A percentile compares a stretch with the other conserved stretches of the same genome.
These are phyloP conservation scores for Alternaria alternata DNA, from an alignment of 2,329 filamentous ascomycete species.

Conservation along the genomic window DNA sequence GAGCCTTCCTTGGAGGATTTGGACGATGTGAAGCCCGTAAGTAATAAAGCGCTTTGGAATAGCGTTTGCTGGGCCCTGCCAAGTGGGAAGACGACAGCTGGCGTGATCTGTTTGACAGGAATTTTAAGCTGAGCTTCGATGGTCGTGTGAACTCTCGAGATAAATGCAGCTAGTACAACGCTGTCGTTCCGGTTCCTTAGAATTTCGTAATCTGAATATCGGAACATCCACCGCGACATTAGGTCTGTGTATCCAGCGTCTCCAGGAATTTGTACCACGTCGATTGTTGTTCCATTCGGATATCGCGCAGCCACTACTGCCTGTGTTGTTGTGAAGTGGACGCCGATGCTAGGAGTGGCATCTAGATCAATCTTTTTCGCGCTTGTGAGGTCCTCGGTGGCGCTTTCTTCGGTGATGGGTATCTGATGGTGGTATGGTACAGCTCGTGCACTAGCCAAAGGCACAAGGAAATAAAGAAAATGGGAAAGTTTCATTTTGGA, in stretches of 20 bases:
- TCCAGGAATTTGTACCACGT: slow-evolving; percentile 33
- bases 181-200: slow-evolving; percentile 24
- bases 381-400: not conserved
- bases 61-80: slow-evolving; percentile 18
- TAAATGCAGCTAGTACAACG: slow-evolving; percentile 26
- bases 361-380: slow-evolving; percentile 2
- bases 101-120: slow-evolving; percentile 23
- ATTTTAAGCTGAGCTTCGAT: slow-evolving; percentile 25
- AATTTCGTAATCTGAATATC: slow-evolving; percentile 7
- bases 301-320: slow-evolving; percentile 35
- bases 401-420: slow-evolving; percentile 2
- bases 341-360: slow-evolving; percentile 26
- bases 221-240: slow-evolving; percentile 33
- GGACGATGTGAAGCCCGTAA: slow-evolving; percentile 21
- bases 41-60: slow-evolving; percentile 27
- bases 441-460: slow-evolving; percentile 20
- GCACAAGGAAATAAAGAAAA: slow-evolving; percentile 12
- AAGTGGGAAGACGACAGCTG: slow-evolving; percentile 25
- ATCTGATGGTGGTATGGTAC: slow-evolving; percentile 13
- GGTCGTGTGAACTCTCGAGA: slow-evolving; percentile 22
- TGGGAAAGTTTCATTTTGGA: slow-evolving; percentile 14
- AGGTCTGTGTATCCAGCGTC: slow-evolving; percentile 33
- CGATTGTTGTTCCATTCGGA: slow-evolving; percentile 30
- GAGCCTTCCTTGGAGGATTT: slow-evolving; percentile 8
- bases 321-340: slow-evolving; percentile 41